These are phyloP conservation scores for Glycine latifolia DNA, from an alignment of 306 rosid species.

Conservation along the genomic window DNA sequence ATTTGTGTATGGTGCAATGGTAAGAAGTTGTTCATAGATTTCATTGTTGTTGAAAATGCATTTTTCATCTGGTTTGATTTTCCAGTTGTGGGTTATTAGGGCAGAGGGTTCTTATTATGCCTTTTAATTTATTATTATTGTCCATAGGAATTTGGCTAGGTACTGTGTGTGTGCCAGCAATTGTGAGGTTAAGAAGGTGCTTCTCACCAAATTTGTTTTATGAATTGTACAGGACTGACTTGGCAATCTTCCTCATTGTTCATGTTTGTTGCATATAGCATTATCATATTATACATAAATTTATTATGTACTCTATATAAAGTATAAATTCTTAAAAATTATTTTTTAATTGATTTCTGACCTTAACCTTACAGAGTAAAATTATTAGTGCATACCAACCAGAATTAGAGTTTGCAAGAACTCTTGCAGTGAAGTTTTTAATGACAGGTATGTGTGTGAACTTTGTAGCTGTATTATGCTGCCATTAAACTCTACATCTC, in stretches of 20 bases:
- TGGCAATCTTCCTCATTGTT: neutral
- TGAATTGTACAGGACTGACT: neutral
- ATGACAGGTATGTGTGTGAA: slow-evolving; percentile 49
- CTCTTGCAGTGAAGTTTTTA: slow-evolving; percentile 42
- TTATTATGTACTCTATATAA: neutral
- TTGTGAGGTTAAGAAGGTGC: neutral
- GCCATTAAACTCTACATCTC: neutral
- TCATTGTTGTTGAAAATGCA: neutral
- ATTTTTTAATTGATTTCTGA: slow-evolving; percentile 8
- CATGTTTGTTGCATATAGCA: neutral
- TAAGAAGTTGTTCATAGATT: slow-evolving; percentile 44
- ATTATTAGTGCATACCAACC: slow-evolving; percentile 57
- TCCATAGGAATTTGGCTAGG: neutral
- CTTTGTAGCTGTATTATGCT: neutral
- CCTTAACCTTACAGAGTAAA: slow-evolving; percentile 49
- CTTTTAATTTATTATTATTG: no score
- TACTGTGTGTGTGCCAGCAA: neutral
- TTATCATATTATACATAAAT: neutral
- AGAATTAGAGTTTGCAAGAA: slow-evolving; percentile 55
- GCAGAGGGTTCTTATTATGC: no score
- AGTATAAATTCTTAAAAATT: neutral
- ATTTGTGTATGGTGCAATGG: slow-evolving; percentile 52
- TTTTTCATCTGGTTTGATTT: neutral
- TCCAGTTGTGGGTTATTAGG: no score
- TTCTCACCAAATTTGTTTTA: neutral